Base-by-base conservation (phyloP, 1,284 basidiomycete species). In the Lignosus rhinocerotis region DNA sequence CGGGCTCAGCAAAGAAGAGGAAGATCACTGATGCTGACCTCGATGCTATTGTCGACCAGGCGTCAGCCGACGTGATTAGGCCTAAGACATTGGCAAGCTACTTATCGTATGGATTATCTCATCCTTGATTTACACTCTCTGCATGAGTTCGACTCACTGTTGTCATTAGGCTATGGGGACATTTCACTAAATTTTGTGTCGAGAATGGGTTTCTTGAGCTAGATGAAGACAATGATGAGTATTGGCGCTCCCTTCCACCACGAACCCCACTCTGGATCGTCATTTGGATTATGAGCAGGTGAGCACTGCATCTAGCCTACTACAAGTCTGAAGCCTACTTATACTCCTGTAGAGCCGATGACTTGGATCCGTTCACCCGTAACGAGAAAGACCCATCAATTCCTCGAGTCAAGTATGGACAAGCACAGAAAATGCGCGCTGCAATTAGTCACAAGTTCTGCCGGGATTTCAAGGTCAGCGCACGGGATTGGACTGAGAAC, bases 361-460 rank as follows among this genome's bases (percentile, higher is more conserved):
- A 61, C 10, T 53, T 53, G 6, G 63, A 70, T 45, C 49, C 64
- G 21, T 49, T 50, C 49, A 69, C 67, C 1, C 56, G 62, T 19
- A 51, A 56, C 17, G 25, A 56, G 6, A 67, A 65, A 53, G 53
- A 46, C 5, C 65, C 39, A 0, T 48, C 41, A 6, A 36, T 56
- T n/a, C 21, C 47, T 0, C 54, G 59, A 4, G 44, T 47, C 0
- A 59, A 55, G 0, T 69, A 66, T 51, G 59, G 52, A 1, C 25
- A 44, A 32, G 63, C 66, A 7, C 63, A 68, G 61, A 70, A 70
- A 51, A 66, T 69, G 67, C 60, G 67, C 1, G 68, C 69, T 2
- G 63, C 68, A 0, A 59, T 70, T 42, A 70, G 62, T 34, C 67
- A 70, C 51, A 56, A 66, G 21, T 70, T 64, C 38, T 62, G 63